Evolutionary conservation across 345 rosid genomes (phyloP).

Genomic region (Reutealis trisperma): DNA sequence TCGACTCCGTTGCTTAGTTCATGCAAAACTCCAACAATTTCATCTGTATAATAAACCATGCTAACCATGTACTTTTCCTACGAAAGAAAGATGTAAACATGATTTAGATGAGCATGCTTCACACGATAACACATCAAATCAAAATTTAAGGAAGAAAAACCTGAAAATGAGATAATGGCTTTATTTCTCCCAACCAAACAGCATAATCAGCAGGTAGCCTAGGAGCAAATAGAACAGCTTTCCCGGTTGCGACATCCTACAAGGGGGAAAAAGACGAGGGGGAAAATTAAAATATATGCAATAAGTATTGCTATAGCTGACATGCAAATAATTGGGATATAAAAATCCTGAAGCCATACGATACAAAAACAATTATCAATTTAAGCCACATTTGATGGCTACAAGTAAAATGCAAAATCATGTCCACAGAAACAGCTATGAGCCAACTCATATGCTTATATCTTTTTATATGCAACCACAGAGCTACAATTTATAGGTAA

Average conservation of each 20-base stretch:
- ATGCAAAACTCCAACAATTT: conserved; percentile 54
- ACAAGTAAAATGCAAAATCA: background rate
- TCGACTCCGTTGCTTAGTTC: conserved; percentile 56
- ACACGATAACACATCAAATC: conserved; percentile 10
- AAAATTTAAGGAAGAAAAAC: conserved; percentile 30
- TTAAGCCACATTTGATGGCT: background rate
- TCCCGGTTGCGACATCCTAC: conserved; percentile 81
- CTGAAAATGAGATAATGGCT: conserved; percentile 62
- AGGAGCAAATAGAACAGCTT: conserved; percentile 79
- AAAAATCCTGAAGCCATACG: background rate
- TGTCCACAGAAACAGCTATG: background rate
- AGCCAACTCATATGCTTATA: too few relatives aligned
- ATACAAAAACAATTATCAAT: background rate
- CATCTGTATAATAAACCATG: conserved; percentile 68
- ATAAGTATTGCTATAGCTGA: background rate
- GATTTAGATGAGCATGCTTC: conserved; percentile 7
- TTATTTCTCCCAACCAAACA: conserved; percentile 90
- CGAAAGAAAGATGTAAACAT: conserved; percentile 25
- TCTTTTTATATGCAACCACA: background rate
- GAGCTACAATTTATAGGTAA: background rate
- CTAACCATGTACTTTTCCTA: conserved; percentile 78
- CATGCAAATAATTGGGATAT: background rate
- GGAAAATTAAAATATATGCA: background rate
- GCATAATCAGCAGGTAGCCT: conserved; percentile 81
- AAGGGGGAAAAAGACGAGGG: conserved; percentile 10